These are phyloP conservation scores for Fusarium siculi DNA, from an alignment of 2,329 filamentous ascomycete genomes.

Conservation along the genomic window DNA sequence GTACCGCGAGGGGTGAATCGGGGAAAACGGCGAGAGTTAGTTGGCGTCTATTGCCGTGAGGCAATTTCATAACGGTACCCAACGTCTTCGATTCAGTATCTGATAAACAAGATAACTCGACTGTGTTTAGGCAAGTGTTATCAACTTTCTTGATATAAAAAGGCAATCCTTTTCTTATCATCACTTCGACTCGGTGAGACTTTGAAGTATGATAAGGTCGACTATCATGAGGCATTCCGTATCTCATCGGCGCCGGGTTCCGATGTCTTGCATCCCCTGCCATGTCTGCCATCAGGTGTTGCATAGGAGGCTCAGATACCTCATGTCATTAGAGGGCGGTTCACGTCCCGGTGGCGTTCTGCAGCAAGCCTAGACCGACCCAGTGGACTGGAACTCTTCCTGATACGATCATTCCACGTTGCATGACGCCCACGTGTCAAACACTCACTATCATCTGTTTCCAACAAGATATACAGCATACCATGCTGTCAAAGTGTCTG, in stretches of 20 bases:
- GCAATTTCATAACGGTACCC: background rate
- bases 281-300: background rate
- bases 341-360: background rate
- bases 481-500: rapidly evolving
- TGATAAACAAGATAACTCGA: background rate
- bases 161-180: background rate
- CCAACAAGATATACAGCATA: too few relatives aligned
- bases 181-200: background rate
- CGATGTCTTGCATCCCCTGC: background rate
- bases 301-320: background rate
- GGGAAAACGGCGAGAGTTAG: background rate
- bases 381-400: background rate
- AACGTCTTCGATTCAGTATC: background rate
- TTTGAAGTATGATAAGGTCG: background rate
- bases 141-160: background rate
- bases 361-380: background rate
- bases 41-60: background rate
- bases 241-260: background rate
- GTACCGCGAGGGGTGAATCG: conserved; percentile 3
- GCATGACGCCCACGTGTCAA: background rate
- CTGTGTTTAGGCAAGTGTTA: background rate
- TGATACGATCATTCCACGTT: background rate
- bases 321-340: background rate
- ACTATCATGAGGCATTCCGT: background rate
- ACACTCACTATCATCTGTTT: rapidly evolving